A percentile compares a stretch with the other conserved stretches of the same genome.
These are phyloP conservation scores for Pestalotiopsis fici DNA, from an alignment of 2,329 filamentous ascomycete species.

Conservation along the genomic window DNA sequence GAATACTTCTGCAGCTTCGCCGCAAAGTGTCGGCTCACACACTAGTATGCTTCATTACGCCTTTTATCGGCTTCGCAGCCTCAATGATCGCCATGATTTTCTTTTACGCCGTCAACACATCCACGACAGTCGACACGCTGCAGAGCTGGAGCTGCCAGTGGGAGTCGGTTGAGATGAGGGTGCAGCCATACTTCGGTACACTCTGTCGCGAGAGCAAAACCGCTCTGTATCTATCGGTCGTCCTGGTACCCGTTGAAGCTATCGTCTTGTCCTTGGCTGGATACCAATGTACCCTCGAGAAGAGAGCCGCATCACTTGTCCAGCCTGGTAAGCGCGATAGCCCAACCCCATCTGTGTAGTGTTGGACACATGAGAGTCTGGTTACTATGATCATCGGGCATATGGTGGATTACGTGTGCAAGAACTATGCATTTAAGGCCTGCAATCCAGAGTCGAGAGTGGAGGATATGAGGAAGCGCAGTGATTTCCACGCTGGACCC, in stretches of 20 bases:
- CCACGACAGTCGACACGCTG: conserved; percentile 52
- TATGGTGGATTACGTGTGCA: not conserved
- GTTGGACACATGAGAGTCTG: not conserved
- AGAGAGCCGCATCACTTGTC: conserved; percentile 34
- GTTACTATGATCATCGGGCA: not conserved
- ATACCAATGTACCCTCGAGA: conserved; percentile 46
- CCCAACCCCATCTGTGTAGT: conserved; percentile 17
- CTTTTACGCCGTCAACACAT: conserved; percentile 59
- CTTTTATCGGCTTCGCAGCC: conserved; percentile 43
- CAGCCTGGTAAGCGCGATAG: conserved; percentile 35
- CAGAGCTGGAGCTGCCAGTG: conserved; percentile 67
- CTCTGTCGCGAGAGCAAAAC: conserved; percentile 59
- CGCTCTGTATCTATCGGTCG: conserved; percentile 53
- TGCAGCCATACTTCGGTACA: conserved; percentile 54
- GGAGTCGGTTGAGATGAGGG: conserved; percentile 51
- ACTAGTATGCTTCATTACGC: conserved; percentile 37
- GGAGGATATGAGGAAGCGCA: too few relatives aligned
- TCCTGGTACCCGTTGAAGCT: conserved; percentile 59
- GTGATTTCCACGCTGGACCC: too few relatives aligned
- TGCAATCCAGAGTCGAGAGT: too few relatives aligned
- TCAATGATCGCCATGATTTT: conserved; percentile 56
- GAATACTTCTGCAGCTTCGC: conserved; percentile 35
- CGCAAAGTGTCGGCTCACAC: conserved; percentile 34
- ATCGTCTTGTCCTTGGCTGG: conserved; percentile 46
- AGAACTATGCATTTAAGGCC: too few relatives aligned